Evolutionary conservation across 495 filamentous ascomycete genomes (phyloP), one percentile per base, ranked within the genome.

Genomic region (Tirmania nivea): DNA sequence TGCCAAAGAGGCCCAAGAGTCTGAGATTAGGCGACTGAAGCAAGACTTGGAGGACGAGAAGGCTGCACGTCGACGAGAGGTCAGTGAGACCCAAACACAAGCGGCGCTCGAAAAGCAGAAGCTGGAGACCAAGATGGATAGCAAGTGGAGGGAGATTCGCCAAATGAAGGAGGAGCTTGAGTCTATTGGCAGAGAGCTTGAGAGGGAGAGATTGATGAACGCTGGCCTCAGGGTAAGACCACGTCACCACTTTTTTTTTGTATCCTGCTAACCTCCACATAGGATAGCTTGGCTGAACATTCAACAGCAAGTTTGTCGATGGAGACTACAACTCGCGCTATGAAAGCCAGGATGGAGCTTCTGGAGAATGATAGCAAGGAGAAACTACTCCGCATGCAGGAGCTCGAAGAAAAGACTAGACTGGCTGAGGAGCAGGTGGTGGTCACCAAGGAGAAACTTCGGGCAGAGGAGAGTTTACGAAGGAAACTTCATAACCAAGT

Each of bases 401-500:
- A 78, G 17, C 75, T 93, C 65, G 79, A 90, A 61, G 70, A 78
- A 52, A 72, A 78, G 47, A 78, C 93, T 64, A 80, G 83, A 63
- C 81, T 88, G 37, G 87, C 87, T 0, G 65, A 82, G 34, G 72
- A 74, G 34, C 70, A 79, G 34, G 82, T 78, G 4, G 75, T 79
- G 34, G 72, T 75, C 45, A 78, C 80, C 3, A 79, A 85, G 51
- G 81, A 85, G 54, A 94, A 89, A 63, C 69, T 99, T 34, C 80
- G 90, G 50, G 81, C 77, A 53, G 90, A 99, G 65, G 90, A 99
- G 65, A 92, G 84, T 1, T 69, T 94, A 20, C 76, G 90, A 31
- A 78, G 92, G 37, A 88, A 90, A 60, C 76, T 99, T 10, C 93
- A 95, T 70, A 95, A 96, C 64, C 88, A 94, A 65, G 87, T 96